Evolutionary conservation across 768 basidiomycete genomes (phyloP).

Genomic region (Psilocybe tampanensis): DNA sequence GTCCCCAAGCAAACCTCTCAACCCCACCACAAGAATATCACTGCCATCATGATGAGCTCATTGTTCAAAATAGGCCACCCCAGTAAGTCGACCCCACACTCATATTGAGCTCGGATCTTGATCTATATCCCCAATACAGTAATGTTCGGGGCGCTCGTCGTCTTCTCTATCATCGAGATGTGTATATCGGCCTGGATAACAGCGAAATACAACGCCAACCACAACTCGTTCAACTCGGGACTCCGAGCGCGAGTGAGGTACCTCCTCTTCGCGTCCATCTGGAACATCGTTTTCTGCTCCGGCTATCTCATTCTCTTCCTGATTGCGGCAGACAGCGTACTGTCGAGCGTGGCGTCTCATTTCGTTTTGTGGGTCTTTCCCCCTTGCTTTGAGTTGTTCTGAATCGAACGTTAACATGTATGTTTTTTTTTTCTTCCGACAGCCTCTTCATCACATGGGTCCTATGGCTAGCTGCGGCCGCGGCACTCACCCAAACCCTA

Average conservation of each 20-base stretch:
- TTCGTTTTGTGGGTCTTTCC: slow-evolving; percentile 53
- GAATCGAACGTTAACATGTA: not conserved
- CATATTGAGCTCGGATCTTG: not conserved
- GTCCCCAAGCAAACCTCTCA: not conserved
- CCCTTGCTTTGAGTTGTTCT: not conserved
- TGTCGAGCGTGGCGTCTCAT: slow-evolving; percentile 68
- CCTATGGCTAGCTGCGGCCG: slow-evolving; percentile 76
- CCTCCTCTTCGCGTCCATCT: slow-evolving; percentile 69
- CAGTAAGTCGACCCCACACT: slow-evolving; percentile 37
- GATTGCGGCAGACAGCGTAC: slow-evolving; percentile 44
- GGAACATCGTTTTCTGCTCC: slow-evolving; percentile 63
- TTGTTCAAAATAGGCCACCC: slow-evolving; percentile 57
- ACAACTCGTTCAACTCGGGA: slow-evolving; percentile 48
- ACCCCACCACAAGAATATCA: not conserved
- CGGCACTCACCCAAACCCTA: slow-evolving; percentile 64
- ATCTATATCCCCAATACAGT: slow-evolving; percentile 31
- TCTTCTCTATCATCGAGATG: slow-evolving; percentile 72
- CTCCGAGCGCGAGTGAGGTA: slow-evolving; percentile 68
- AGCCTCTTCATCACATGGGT: slow-evolving; percentile 76
- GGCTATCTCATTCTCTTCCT: slow-evolving; percentile 60
- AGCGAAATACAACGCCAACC: slow-evolving; percentile 56
- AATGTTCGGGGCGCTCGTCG: slow-evolving; percentile 54
- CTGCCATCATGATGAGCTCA: slow-evolving; percentile 21
- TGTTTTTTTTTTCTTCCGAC: not conserved
- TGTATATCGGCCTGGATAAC: slow-evolving; percentile 75